Percentiles rank a stretch among this genome's conserved stretches.
phyloP scores from a whole-genome alignment of 164 flowering plant species.

The Stephania cephalantha region DNA sequence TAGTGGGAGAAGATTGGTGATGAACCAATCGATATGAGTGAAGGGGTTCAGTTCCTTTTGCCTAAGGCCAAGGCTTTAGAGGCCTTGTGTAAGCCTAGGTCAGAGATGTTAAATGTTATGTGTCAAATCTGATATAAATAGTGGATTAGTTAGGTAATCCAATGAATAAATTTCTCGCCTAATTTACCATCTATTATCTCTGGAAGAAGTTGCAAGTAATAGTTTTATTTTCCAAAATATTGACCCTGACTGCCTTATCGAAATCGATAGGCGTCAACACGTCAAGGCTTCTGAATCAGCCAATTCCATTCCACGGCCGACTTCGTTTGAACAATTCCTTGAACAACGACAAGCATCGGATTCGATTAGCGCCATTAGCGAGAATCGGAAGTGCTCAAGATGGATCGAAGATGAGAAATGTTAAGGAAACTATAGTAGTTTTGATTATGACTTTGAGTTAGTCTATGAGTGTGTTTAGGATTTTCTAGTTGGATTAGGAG shows the following conservation, averaged over 20 bases:
- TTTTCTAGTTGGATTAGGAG: no score
- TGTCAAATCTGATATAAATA: no score
- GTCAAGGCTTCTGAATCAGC: conserved; percentile 25
- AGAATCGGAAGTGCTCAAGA: conserved; percentile 16
- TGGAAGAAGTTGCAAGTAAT: no score
- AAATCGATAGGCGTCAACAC: conserved; percentile 47
- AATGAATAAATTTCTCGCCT: no score
- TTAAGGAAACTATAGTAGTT: no score
- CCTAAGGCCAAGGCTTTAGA: background rate
- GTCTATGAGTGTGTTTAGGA: no score
- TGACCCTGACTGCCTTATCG: conserved; percentile 48
- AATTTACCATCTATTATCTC: no score
- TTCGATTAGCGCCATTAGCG: conserved; percentile 8
- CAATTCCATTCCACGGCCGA: conserved; percentile 42
- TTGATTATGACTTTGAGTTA: no score
- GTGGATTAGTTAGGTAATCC: no score
- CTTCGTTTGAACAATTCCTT: conserved; percentile 62
- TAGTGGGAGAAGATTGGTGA: background rate
- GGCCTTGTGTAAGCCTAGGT: background rate
- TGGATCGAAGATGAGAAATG: conserved; percentile 64
- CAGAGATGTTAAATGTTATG: no score
- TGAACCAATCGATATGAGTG: background rate
- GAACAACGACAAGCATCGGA: conserved; percentile 42
- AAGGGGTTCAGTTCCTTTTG: background rate
- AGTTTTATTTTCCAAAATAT: conserved; percentile 28